Evolutionary conservation across 2,329 filamentous ascomycete genomes (phyloP), one percentile per base, ranked within the genome.

Genomic region (Diplodia sapinea): DNA sequence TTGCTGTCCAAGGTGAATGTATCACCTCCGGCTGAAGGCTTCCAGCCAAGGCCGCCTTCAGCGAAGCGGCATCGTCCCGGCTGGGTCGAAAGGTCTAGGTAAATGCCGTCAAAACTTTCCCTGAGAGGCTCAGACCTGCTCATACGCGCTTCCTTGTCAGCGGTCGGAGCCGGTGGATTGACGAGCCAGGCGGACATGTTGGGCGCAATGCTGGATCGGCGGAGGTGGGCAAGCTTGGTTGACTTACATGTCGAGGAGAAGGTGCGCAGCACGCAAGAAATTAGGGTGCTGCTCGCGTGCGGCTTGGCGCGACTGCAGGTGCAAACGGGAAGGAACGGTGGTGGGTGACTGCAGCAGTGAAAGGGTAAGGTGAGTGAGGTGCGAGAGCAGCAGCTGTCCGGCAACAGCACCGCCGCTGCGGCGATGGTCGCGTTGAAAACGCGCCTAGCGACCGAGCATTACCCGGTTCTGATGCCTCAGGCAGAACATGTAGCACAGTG

Each of bases 91-190:
- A 99, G 87, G 79, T 99, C 94, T 74, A 99, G 88, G 81, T 95
- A 94, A 82, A 98, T 97, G 81, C 93, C 93, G 78, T 98, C 94
- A 82, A 99, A 99, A 77, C 91, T 95, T 88, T 99, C 95, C 86
- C 87, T 89, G 15, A 67, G 38, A 52, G 65, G 65, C 47, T 67
- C 65, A 55, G 65, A 62, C 65, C 65, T 67, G 11, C 49, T 11
- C 12, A n/a, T 11, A 8, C 4, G 43, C 8, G 47, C n/a, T 12
- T 4, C 2, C 29, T 50, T 62, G 47, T 63, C 26, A 63, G 59
- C 59, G 9, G 7, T 51, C 12, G 47, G 47, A 11, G 2, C 26
- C 9, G n/a, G 59, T 12, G 29, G 31, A 23, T 63, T 4, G 23
- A 52, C 31, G 20, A 17, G 13, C 59, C 59, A 63, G 31, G 59